phyloP scores from a whole-genome alignment of 306 rosid genomes.

The Vicia sativa region DNA sequence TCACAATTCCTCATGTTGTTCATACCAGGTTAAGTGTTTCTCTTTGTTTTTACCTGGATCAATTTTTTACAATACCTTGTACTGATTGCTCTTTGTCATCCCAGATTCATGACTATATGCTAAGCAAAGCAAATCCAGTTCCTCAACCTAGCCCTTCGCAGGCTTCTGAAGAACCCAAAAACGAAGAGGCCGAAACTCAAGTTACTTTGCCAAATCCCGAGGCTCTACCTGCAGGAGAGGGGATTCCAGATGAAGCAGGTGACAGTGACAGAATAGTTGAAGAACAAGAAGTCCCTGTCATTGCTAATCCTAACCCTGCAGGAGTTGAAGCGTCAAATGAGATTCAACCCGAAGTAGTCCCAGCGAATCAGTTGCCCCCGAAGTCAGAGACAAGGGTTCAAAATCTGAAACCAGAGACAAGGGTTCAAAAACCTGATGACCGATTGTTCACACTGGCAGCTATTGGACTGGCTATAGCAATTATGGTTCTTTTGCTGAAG shows the following conservation, averaged over 20 bases:
- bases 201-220: constrained; percentile 43
- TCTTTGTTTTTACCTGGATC: constrained; percentile 3
- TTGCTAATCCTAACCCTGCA: constrained; percentile 46
- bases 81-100: constrained; percentile 22
- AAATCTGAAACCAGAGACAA: constrained; percentile 52
- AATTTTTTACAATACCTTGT: background rate
- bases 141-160: constrained; percentile 57
- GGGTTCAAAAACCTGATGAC: constrained; percentile 69
- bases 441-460: constrained; percentile 92
- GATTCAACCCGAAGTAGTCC: constrained; percentile 43
- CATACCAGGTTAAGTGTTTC: constrained; percentile 25
- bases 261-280: constrained; percentile 62
- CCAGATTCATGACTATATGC: constrained; percentile 86
- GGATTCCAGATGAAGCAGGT: constrained; percentile 43
- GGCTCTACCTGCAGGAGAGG: constrained; percentile 47
- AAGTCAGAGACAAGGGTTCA: constrained; percentile 52
- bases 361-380: constrained; percentile 48
- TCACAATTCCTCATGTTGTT: constrained; percentile 16
- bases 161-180: constrained; percentile 50
- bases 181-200: constrained; percentile 47
- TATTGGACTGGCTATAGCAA: constrained; percentile 87
- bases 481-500: constrained; percentile 78
- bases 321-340: constrained; percentile 45
- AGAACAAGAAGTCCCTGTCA: constrained; percentile 51
- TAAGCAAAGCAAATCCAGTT: constrained; percentile 73